Evolutionary conservation across 331 rosid genomes (phyloP).

Genomic region (Pyracantha coccinea): DNA sequence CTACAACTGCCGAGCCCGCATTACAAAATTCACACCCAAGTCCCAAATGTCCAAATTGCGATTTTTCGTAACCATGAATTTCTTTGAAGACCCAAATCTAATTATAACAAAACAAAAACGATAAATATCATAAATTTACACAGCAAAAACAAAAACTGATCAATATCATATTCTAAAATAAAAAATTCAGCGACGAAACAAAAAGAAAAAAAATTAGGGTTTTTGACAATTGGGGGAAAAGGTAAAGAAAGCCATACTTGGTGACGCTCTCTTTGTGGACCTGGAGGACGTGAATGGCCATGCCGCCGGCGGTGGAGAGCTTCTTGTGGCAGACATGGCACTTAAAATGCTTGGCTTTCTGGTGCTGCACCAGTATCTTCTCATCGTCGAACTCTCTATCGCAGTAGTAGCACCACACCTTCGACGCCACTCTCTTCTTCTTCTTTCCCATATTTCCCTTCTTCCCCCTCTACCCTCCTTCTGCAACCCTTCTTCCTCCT

Average conservation of each 20-base stretch:
- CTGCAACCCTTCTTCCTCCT: background rate
- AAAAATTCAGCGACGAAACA: background rate
- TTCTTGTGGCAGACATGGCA: conserved; percentile 98
- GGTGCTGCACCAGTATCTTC: conserved; percentile 97
- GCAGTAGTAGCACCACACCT: conserved; percentile 98
- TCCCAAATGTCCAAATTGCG: background rate
- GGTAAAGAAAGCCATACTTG: conserved; percentile 34
- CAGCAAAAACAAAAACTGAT: background rate
- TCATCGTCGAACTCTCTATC: conserved; percentile 98
- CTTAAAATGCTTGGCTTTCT: conserved; percentile 97
- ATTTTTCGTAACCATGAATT: no score
- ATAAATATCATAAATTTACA: background rate
- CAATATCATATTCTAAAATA: background rate
- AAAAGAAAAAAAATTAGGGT: background rate
- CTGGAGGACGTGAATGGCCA: conserved; percentile 98
- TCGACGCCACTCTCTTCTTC: conserved; percentile 93
- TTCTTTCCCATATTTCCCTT: conserved; percentile 66
- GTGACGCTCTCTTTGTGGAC: conserved; percentile 96
- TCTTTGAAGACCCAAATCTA: background rate
- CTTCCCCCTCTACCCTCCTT: background rate
- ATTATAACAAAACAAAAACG: background rate
- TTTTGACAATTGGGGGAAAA: background rate
- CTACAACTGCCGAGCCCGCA: background rate
- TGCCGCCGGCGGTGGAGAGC: conserved; percentile 98
- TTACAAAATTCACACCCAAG: background rate